These are phyloP conservation scores for Podospora sp. DNA, from an alignment of 495 filamentous ascomycete species.

Conservation along the genomic window DNA sequence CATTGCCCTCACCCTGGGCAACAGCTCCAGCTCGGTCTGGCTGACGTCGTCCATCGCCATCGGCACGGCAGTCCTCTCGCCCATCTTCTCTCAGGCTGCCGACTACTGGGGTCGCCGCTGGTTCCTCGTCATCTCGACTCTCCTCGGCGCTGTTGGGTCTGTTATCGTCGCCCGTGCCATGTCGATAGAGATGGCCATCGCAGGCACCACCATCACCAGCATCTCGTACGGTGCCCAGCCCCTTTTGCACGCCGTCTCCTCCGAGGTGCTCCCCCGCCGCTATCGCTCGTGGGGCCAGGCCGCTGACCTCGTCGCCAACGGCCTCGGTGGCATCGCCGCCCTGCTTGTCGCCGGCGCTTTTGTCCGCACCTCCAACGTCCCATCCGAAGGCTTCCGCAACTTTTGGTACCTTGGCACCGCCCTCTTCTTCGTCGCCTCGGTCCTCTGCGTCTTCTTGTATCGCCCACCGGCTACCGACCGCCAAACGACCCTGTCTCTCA, in stretches of 20 bases:
- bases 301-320: slow-evolving; percentile 29
- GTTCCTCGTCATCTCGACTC: slow-evolving; percentile 38
- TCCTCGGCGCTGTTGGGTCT: slow-evolving; percentile 34
- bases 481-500: slow-evolving; percentile 23
- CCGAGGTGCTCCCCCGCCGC: slow-evolving; percentile 39
- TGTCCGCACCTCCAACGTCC: slow-evolving; percentile 26
- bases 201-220: slow-evolving; percentile 34
- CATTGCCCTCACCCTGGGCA: slow-evolving; percentile 31
- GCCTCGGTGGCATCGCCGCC: slow-evolving; percentile 29
- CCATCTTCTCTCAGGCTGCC: slow-evolving; percentile 39
- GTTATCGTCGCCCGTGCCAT: slow-evolving; percentile 37
- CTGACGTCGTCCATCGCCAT: slow-evolving; percentile 36
- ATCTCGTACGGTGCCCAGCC: slow-evolving; percentile 40
- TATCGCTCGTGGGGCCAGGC: slow-evolving; percentile 38
- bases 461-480: slow-evolving; percentile 27
- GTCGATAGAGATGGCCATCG: slow-evolving; percentile 38
- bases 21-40: slow-evolving; percentile 28
- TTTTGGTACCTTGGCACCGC: slow-evolving; percentile 36
- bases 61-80: slow-evolving; percentile 33
- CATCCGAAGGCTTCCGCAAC: slow-evolving; percentile 34
- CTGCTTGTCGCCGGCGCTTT: slow-evolving; percentile 34
- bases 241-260: slow-evolving; percentile 38
- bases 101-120: slow-evolving; percentile 45
- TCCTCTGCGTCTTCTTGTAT: slow-evolving; percentile 31
- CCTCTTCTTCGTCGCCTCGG: slow-evolving; percentile 26